phyloP scores from a whole-genome alignment of 2,329 filamentous ascomycete genomes.

The Aspergillus sp. region DNA sequence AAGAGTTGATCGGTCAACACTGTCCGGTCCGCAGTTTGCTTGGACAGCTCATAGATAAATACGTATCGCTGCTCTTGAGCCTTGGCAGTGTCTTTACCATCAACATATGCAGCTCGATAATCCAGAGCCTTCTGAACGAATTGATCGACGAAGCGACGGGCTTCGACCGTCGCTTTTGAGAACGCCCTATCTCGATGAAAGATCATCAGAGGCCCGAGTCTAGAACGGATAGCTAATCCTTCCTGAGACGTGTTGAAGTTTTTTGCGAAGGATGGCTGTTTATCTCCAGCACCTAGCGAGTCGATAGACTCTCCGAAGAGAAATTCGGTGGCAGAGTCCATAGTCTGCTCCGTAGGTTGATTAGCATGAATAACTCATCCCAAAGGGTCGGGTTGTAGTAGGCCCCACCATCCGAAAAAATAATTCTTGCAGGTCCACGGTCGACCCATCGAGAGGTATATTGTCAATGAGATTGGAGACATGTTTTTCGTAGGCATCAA shows the following conservation, averaged over 20 bases:
- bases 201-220: too few relatives aligned
- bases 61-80: constrained; percentile 39
- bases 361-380: too few relatives aligned
- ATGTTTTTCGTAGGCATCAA: constrained; percentile 80
- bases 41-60: constrained; percentile 54
- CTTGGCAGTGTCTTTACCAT: not conserved
- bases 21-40: constrained; percentile 51
- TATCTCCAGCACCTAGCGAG: constrained; percentile 53
- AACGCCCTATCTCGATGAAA: too few relatives aligned
- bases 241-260: not conserved
- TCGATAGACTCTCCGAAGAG: constrained; percentile 65
- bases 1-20: constrained; percentile 55
- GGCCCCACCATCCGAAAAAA: constrained; percentile 60
- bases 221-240: not conserved
- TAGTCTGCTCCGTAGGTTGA: constrained; percentile 61
- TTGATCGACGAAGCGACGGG: too few relatives aligned
- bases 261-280: constrained; percentile 44
- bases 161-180: too few relatives aligned
- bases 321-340: constrained; percentile 87
- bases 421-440: constrained; percentile 73
- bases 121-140: too few relatives aligned
- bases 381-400: too few relatives aligned
- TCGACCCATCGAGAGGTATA: constrained; percentile 51
- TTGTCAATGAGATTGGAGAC: constrained; percentile 64
- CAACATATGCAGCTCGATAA: too few relatives aligned